These are phyloP conservation scores for Monosporascus sp. DNA, from an alignment of 2,329 filamentous ascomycete genomes.

Conservation along the genomic window DNA sequence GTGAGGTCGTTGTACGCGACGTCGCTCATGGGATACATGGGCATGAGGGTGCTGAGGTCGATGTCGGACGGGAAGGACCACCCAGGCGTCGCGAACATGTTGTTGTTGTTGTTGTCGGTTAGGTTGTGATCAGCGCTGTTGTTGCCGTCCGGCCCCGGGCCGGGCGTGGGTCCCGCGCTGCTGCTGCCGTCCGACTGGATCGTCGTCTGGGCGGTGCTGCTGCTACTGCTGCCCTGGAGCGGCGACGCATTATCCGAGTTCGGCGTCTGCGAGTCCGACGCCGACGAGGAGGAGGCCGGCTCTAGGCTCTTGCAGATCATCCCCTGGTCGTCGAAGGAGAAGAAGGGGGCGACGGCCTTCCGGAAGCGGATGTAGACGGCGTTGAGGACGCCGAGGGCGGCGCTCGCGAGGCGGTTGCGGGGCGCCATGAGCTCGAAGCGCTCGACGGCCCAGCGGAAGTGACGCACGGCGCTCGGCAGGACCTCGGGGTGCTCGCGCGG, in stretches of 20 bases:
- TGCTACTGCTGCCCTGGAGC: not conserved
- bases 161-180: constrained; percentile 19
- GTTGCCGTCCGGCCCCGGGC: constrained; percentile 4
- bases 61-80: constrained; percentile 41
- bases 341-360: constrained; percentile 38
- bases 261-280: constrained; percentile 10
- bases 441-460: constrained; percentile 55
- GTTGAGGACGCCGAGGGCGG: constrained; percentile 49
- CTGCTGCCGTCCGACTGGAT: not conserved
- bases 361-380: constrained; percentile 50
- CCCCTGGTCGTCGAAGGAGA: constrained; percentile 11
- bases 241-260: not conserved
- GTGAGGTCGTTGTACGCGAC: constrained; percentile 52
- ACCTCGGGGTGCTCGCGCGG: constrained; percentile 49
- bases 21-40: constrained; percentile 53
- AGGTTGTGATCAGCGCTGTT: not conserved
- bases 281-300: constrained; percentile 1
- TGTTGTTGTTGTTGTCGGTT: not conserved
- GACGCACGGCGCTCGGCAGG: constrained; percentile 42
- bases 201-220: constrained; percentile 1
- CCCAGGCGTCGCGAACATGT: constrained; percentile 19
- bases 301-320: constrained; percentile 1
- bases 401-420: constrained; percentile 48
- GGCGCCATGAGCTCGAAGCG: constrained; percentile 52
- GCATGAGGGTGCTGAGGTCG: constrained; percentile 46